Evolutionary conservation across 805 yeast species (phyloP).

Genomic region (Saccharomyces mikatae): DNA sequence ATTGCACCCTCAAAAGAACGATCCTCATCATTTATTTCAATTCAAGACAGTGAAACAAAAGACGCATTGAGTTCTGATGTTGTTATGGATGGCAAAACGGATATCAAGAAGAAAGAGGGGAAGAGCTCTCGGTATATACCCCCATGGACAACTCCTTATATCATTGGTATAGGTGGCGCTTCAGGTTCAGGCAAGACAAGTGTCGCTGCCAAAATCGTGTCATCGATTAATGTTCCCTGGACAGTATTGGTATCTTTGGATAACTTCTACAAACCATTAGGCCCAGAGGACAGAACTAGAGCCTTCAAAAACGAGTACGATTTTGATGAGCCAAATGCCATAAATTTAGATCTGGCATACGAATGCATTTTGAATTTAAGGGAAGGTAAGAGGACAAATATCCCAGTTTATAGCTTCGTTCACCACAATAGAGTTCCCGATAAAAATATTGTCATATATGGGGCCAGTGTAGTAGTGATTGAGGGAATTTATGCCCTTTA

Average conservation of each 20-base stretch:
- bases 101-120: neutral
- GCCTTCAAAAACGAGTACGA: slow-evolving; percentile 74
- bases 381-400: slow-evolving; percentile 56
- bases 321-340: slow-evolving; percentile 79
- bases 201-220: slow-evolving; percentile 74
- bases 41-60: neutral
- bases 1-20: neutral
- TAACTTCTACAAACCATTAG: slow-evolving; percentile 78
- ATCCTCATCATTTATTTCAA: neutral
- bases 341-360: slow-evolving; percentile 68
- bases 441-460: slow-evolving; percentile 70
- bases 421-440: slow-evolving; percentile 54
- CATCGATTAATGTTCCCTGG: slow-evolving; percentile 83
- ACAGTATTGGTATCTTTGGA: slow-evolving; percentile 83
- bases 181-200: slow-evolving; percentile 93
- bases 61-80: neutral
- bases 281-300: slow-evolving; percentile 44
- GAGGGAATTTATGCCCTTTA: slow-evolving; percentile 87
- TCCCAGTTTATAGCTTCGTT: slow-evolving; percentile 65
- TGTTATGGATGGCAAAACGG: neutral
- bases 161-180: slow-evolving; percentile 80
- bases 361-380: slow-evolving; percentile 59
- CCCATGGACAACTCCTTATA: slow-evolving; percentile 84
- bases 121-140: slow-evolving; percentile 42
- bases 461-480: slow-evolving; percentile 85